Conservation (phyloP, 208 protist species). For the Leishmania martiniquensis region DNA sequence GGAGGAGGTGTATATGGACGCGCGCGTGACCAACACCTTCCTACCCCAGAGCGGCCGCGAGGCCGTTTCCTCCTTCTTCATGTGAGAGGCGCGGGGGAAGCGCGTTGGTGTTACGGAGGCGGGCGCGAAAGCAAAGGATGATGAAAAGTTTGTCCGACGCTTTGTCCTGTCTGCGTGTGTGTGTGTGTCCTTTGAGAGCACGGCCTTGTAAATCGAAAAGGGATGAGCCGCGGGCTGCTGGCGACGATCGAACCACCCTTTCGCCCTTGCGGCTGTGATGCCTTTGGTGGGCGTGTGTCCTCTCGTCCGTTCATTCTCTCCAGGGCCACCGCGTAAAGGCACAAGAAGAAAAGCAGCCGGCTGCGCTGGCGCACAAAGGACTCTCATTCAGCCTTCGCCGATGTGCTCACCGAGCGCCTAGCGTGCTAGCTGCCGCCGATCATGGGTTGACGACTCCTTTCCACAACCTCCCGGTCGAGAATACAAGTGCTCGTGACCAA, state of each 20-base stretch:
- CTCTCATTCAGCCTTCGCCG: not conserved
- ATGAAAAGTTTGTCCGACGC: not conserved
- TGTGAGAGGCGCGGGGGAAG: conserved; percentile 15
- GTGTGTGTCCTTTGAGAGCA: not conserved
- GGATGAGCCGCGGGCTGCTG: not conserved
- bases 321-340: not conserved
- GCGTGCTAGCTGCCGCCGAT: not conserved
- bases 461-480: not conserved
- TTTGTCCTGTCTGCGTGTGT: not conserved
- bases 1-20: conserved; percentile 34
- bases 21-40: conserved; percentile 29
- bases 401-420: too few relatives aligned
- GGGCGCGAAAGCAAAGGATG: not conserved
- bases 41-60: conserved; percentile 42
- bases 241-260: not conserved
- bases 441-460: not conserved
- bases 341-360: not conserved
- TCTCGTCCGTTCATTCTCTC: not conserved
- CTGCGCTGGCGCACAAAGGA: not conserved
- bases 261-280: not conserved
- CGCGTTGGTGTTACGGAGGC: not conserved
- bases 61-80: conserved; percentile 83
- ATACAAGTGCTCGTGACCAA: not conserved
- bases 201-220: not conserved
- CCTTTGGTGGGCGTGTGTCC: not conserved